phyloP scores from a whole-genome alignment of 2,329 filamentous ascomycete genomes.

The Neonectria coccinea region DNA sequence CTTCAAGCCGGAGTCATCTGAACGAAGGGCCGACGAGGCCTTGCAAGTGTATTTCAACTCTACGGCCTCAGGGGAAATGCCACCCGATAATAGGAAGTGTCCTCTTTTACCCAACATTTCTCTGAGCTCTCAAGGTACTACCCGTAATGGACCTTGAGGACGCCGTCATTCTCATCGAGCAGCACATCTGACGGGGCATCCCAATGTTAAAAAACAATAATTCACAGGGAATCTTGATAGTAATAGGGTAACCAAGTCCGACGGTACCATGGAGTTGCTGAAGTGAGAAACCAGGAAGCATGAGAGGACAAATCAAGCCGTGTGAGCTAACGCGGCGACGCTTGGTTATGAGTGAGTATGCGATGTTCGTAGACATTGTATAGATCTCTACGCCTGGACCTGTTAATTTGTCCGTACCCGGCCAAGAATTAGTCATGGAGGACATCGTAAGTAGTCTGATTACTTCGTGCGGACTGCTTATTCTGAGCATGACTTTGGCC shows the following conservation, averaged over 20 bases:
- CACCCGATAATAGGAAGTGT: background rate
- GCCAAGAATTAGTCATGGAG: background rate
- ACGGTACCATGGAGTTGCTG: background rate
- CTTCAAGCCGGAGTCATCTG: background rate
- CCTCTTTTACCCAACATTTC: background rate
- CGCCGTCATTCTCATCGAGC: background rate
- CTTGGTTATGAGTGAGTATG: background rate
- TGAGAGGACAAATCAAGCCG: background rate
- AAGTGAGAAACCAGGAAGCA: background rate
- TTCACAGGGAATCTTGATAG: background rate
- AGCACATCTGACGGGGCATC: too few species aligned
- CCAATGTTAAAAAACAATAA: background rate
- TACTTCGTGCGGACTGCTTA: background rate
- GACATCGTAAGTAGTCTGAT: background rate
- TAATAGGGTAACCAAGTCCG: background rate
- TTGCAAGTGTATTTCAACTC: background rate
- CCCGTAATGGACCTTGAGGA: background rate
- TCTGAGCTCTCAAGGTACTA: background rate
- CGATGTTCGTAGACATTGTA: background rate
- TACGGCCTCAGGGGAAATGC: background rate
- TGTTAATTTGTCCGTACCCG: background rate
- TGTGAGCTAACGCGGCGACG: too few species aligned
- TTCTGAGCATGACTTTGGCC: background rate
- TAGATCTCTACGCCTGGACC: background rate
- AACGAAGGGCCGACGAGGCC: background rate